These are phyloP conservation scores for Zostera marina DNA, from an alignment of 116 monocot genomes.

Conservation along the genomic window DNA sequence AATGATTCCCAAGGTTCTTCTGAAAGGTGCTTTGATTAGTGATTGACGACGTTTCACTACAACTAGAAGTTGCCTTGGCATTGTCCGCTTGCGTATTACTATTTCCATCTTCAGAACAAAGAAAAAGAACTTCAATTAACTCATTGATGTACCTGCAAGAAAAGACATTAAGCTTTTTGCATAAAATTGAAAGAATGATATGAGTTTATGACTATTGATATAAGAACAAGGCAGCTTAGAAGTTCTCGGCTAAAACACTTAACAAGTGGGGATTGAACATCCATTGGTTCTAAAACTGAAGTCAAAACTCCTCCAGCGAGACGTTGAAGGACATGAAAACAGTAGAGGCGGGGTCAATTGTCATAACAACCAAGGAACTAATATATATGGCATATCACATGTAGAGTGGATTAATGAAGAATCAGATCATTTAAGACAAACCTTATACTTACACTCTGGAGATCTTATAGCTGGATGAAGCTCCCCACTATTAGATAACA, in stretches of 20 bases:
- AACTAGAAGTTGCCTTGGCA: conserved; percentile 6
- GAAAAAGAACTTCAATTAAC: conserved; percentile 61
- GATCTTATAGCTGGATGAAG: conserved; percentile 91
- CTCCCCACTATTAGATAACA: too few relatives aligned
- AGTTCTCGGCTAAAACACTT: conserved; percentile 65
- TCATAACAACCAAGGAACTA: neutral
- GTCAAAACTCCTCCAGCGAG: conserved; percentile 70
- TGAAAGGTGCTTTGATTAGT: conserved; percentile 5
- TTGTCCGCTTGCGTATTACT: conserved; percentile 1
- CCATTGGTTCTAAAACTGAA: conserved; percentile 53
- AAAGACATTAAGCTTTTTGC: neutral
- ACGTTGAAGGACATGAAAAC: conserved; percentile 66
- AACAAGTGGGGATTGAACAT: conserved; percentile 69
- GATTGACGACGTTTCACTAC: conserved; percentile 7
- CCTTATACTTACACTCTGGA: conserved; percentile 81
- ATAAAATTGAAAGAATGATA: neutral
- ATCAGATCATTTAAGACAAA: conserved; percentile 9
- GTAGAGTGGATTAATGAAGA: conserved; percentile 3
- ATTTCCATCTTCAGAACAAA: conserved; percentile 26
- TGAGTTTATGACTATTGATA: neutral
- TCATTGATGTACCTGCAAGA: conserved; percentile 80
- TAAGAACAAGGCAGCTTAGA: conserved; percentile 59
- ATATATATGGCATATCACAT: neutral
- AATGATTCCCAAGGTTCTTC: conserved; percentile 8
- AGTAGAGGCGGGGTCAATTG: neutral